These are phyloP conservation scores for Pascua guehoae DNA, from an alignment of 1,284 basidiomycete genomes.

Conservation along the genomic window DNA sequence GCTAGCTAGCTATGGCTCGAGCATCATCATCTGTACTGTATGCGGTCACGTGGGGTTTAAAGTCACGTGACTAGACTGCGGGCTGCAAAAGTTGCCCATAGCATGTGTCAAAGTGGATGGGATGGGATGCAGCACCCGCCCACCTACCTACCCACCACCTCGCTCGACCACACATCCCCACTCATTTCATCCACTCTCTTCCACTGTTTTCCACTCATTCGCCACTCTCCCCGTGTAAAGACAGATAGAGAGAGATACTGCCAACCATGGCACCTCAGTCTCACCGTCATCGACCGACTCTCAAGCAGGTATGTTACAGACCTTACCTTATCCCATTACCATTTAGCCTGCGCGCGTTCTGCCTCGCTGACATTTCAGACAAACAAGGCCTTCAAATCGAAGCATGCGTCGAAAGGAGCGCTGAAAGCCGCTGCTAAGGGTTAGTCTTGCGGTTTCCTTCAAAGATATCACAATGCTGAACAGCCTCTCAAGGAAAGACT, in stretches of 20 bases:
- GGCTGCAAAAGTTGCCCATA: background rate
- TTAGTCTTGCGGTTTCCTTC: slow-evolving; percentile 30
- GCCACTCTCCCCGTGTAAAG: background rate
- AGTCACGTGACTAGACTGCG: too few species aligned
- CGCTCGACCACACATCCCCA: too few species aligned
- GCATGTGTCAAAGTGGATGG: background rate
- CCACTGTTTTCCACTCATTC: background rate
- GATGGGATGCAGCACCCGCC: too few species aligned
- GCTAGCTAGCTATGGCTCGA: background rate
- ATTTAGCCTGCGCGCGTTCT: too few species aligned
- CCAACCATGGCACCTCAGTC: slow-evolving; percentile 24
- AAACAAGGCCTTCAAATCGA: slow-evolving; percentile 87
- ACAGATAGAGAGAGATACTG: too few species aligned
- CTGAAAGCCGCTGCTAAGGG: slow-evolving; percentile 80
- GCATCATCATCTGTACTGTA: too few species aligned
- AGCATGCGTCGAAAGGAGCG: slow-evolving; percentile 75
- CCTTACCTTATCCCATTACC: background rate
- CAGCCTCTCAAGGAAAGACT: slow-evolving; percentile 58
- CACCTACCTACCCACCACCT: too few species aligned
- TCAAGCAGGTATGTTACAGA: slow-evolving; percentile 65
- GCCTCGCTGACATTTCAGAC: slow-evolving; percentile 51
- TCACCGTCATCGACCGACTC: slow-evolving; percentile 70
- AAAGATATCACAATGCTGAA: background rate
- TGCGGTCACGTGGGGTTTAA: too few species aligned
- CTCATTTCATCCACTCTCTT: background rate